Evolutionary conservation across 2,329 filamentous ascomycete genomes (phyloP), one percentile per base, ranked within the genome.

Genomic region (Trichoderma polysporum): DNA sequence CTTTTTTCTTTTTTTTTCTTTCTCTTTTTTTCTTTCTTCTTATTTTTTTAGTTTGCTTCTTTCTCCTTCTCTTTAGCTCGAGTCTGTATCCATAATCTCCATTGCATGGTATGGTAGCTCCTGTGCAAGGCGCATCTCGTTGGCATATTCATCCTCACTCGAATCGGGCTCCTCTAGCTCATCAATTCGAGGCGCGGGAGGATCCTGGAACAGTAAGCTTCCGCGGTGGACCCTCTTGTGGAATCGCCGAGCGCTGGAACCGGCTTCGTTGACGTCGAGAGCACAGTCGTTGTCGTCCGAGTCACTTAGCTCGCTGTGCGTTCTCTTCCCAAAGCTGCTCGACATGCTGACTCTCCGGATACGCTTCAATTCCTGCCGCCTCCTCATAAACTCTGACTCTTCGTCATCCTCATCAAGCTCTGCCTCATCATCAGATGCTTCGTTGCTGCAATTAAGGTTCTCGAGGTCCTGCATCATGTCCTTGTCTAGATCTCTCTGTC

Each of bases 301-400:
- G 69, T 84, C 84, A 73, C 82, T 84, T 66, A 84, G 80, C 72
- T 86, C 84, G 72, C 80, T 84, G 69, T 85, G 81, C 29, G 83
- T 85, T 41, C 84, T 79, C 76, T 86, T 86, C 69, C 83, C 82
- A 63, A 85, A 82, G 74, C 83, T 85, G 70, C 83, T 85, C 54
- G 84, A 83, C 70, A 82, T 81, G 61, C 81, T 85, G 73, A 84
- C 80, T 27, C 84, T 78, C 47, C 80, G 80, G 35, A 77, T 77
- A 60, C 83, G 79, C 62, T 76, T 79, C 39, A 82, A 76, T 58
- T 81, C 80, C 39, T 81, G 79, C 57, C 80, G 80, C 66, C 75
- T 76, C 69, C 74, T 76, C 17, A 79, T 71, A 49, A 83, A 83
- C 27, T 78, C 75, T 5, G 69, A 71, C 57, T 77, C 75, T 56